phyloP scores from a whole-genome alignment of 306 rosid genomes.

The Elaeagnus macrophylla region DNA sequence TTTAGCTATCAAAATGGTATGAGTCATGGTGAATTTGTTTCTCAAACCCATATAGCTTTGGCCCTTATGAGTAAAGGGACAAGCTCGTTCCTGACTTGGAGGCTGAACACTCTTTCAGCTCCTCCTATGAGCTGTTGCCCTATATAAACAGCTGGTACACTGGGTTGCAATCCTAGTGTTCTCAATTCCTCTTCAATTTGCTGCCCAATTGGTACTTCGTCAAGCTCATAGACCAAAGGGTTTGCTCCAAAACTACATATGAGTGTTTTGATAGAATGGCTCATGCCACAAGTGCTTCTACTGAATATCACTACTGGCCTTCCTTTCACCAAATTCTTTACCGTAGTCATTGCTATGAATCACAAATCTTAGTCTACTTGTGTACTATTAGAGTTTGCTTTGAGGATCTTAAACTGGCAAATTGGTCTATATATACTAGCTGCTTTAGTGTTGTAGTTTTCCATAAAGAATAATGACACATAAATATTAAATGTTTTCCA shows the following conservation, averaged over 20 bases:
- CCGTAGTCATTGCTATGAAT: no score
- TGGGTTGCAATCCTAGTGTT: constrained; percentile 52
- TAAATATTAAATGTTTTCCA: no score
- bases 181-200: constrained; percentile 52
- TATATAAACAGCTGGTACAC: constrained; percentile 66
- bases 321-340: constrained; percentile 41
- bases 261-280: constrained; percentile 58
- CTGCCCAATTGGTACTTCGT: constrained; percentile 45
- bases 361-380: no score
- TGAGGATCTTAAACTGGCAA: no score
- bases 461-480: no score
- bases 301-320: constrained; percentile 79
- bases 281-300: constrained; percentile 56
- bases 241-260: constrained; percentile 58
- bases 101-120: constrained; percentile 45
- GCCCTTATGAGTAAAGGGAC: constrained; percentile 50
- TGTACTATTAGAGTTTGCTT: no score
- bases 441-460: no score
- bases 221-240: constrained; percentile 57
- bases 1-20: no score
- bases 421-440: no score
- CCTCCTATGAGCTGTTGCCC: constrained; percentile 64
- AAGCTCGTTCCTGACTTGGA: constrained; percentile 54
- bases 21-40: not conserved
- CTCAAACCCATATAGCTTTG: constrained; percentile 66